phyloP scores from a whole-genome alignment of 768 basidiomycete species.

The Coprinellus aureogranulatus region DNA sequence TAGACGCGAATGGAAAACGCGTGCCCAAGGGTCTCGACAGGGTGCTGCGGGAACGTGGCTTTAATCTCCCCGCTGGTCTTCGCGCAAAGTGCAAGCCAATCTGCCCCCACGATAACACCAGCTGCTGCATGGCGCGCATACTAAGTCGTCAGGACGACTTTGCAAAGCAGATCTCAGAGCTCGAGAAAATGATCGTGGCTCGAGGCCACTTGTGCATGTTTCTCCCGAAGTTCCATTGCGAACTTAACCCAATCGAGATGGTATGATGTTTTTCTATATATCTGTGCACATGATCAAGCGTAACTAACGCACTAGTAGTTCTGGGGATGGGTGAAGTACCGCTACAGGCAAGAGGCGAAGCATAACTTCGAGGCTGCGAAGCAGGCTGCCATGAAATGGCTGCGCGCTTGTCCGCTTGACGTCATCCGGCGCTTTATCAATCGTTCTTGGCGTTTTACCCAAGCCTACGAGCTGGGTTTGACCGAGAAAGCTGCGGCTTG shows the following conservation, averaged over 20 bases:
- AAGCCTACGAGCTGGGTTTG: slow-evolving; percentile 30
- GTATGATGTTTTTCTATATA: slow-evolving; percentile 16
- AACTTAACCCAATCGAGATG: slow-evolving; percentile 36
- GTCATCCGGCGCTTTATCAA: slow-evolving; percentile 36
- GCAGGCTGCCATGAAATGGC: slow-evolving; percentile 14
- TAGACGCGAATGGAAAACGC: slow-evolving; percentile 24
- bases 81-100: slow-evolving; percentile 11
- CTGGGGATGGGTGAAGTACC: slow-evolving; percentile 38
- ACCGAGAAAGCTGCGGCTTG: slow-evolving; percentile 37
- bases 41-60: slow-evolving; percentile 38
- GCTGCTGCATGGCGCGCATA: slow-evolving; percentile 32
- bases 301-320: slow-evolving; percentile 19
- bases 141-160: slow-evolving; percentile 39
- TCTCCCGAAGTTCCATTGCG: slow-evolving; percentile 12
- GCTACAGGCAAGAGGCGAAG: slow-evolving; percentile 29
- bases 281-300: background rate
- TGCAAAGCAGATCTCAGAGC: slow-evolving; percentile 28
- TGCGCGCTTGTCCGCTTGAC: slow-evolving; percentile 35
- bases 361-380: slow-evolving; percentile 30
- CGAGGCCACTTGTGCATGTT: slow-evolving; percentile 27
- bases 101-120: slow-evolving; percentile 4
- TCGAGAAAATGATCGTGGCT: slow-evolving; percentile 27
- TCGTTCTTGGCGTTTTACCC: slow-evolving; percentile 31
- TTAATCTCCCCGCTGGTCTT: slow-evolving; percentile 24
- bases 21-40: slow-evolving; percentile 31